These are phyloP conservation scores for Dispira simplex DNA, from an alignment of 192 early-diverging fungal genomes.

Conservation along the genomic window DNA sequence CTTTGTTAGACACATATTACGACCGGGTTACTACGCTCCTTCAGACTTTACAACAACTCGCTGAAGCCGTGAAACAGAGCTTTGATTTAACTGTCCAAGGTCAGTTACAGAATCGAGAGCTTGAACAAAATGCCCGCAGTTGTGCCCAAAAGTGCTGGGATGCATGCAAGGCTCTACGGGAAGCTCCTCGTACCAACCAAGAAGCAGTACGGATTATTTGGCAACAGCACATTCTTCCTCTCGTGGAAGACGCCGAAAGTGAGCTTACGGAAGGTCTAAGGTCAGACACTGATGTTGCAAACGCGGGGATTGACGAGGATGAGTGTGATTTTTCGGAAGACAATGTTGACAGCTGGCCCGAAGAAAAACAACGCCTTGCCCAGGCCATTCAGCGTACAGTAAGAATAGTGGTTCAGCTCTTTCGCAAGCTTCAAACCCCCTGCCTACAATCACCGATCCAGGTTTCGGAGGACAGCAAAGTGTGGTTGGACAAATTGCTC, in stretches of 20 bases:
- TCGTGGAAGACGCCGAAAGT: background rate
- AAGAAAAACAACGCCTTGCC: background rate
- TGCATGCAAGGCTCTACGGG: background rate
- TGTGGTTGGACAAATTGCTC: slow-evolving; percentile 1
- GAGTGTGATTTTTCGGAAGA: background rate
- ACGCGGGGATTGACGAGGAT: background rate
- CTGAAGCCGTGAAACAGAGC: background rate
- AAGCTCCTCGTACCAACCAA: background rate
- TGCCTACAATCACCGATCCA: too few relatives aligned
- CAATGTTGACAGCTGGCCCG: background rate
- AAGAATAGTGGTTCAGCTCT: too few relatives aligned
- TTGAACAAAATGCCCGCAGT: background rate
- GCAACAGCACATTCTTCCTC: background rate
- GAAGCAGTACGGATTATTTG: slow-evolving; percentile 6
- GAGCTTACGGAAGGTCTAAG: slow-evolving; percentile 1
- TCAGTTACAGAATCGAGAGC: background rate
- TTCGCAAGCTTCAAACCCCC: too few relatives aligned
- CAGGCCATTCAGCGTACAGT: background rate
- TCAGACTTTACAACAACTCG: background rate
- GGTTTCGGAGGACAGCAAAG: background rate
- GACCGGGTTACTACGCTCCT: background rate
- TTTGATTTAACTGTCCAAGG: background rate
- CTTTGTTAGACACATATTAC: slow-evolving; percentile 1
- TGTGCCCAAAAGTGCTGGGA: slow-evolving; percentile 2
- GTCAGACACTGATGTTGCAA: too few relatives aligned